phyloP scores from a whole-genome alignment of 495 filamentous ascomycete species.

The Neurospora sp. region DNA sequence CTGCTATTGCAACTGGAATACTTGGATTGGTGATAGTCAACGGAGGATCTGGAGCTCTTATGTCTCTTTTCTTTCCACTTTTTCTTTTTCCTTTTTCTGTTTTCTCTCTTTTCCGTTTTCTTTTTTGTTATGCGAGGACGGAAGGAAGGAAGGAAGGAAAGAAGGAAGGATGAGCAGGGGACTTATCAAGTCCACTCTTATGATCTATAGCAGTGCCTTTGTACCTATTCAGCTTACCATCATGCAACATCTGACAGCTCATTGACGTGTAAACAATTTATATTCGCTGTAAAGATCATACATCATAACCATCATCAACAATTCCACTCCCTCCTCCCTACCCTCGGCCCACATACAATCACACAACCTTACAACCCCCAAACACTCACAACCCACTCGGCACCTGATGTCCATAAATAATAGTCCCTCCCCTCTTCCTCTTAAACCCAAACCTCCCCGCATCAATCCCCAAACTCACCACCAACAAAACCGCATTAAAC shows the following conservation, averaged over 20 bases:
- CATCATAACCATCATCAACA: neutral
- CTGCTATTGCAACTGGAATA: neutral
- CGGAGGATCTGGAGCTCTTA: neutral
- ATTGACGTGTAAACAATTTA: neutral
- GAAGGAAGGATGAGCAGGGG: too few relatives aligned
- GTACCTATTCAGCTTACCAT: too few relatives aligned
- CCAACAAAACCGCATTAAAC: conserved; percentile 67
- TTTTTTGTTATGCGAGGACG: too few relatives aligned
- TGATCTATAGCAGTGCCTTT: too few relatives aligned
- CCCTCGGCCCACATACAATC: neutral
- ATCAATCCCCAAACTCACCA: conserved; percentile 43
- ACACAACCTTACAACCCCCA: neutral
- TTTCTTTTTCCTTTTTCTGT: neutral
- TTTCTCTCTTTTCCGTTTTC: too few relatives aligned
- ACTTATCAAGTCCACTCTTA: too few relatives aligned
- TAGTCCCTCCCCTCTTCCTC: neutral
- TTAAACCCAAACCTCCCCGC: conserved; percentile 5
- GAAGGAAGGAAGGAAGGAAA: too few relatives aligned
- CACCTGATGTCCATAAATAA: neutral
- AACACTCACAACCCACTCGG: neutral
- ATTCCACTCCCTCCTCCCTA: neutral
- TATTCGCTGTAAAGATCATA: neutral
- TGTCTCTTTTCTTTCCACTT: neutral
- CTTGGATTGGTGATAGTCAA: neutral
- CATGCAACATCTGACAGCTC: too few relatives aligned